Conservation (phyloP, 2,329 filamentous ascomycete species). For the Albifimbria verrucaria region DNA sequence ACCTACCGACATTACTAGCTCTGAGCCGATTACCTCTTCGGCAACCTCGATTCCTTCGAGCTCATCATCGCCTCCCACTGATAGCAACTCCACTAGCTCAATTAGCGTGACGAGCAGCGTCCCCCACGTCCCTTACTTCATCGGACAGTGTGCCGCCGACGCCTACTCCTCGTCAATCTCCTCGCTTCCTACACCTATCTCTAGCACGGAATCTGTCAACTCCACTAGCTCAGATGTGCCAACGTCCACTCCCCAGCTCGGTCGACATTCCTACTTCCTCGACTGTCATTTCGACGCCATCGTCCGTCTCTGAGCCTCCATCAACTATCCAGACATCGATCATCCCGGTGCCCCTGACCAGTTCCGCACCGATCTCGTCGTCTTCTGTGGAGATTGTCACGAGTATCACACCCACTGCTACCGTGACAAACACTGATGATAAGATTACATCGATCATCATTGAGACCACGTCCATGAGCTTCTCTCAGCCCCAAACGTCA, state of each 20-base stretch:
- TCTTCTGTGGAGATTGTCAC: conserved; percentile 27
- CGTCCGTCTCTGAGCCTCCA: not conserved
- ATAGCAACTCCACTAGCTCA: not conserved
- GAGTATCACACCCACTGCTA: conserved; percentile 39
- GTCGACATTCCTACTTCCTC: conserved; percentile 1
- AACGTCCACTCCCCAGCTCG: not conserved
- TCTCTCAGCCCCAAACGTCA: conserved; percentile 15
- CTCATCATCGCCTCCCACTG: not conserved
- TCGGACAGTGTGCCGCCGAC: no score
- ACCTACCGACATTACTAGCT: conserved; percentile 1
- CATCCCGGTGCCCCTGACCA: conserved; percentile 11
- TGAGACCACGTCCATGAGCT: conserved; percentile 40
- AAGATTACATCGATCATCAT: conserved; percentile 61
- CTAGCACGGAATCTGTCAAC: conserved; percentile 1
- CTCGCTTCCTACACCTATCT: no score
- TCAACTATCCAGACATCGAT: not conserved
- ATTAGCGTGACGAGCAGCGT: not conserved
- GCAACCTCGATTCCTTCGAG: not conserved
- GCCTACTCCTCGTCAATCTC: no score
- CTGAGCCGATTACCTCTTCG: not conserved
- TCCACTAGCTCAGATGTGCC: conserved; percentile 3
- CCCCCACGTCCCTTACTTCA: no score
- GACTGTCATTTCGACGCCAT: not conserved
- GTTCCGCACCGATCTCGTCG: conserved; percentile 9
- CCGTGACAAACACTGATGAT: conserved; percentile 39